These are phyloP conservation scores for Nitzschia sp. DNA, from an alignment of 108 stramenopile species.

Conservation along the genomic window DNA sequence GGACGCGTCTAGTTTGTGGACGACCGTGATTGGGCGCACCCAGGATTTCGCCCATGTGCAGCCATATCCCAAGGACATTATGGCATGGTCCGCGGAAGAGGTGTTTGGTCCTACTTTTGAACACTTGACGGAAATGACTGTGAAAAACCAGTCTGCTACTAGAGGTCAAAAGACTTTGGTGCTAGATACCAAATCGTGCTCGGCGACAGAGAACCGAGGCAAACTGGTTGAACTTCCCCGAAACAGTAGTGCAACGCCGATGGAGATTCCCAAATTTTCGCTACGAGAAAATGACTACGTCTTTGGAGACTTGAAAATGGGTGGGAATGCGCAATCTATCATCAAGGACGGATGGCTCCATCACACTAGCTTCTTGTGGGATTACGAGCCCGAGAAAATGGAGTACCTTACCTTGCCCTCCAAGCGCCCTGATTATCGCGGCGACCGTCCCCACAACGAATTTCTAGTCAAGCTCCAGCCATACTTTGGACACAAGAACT, in stretches of 20 bases:
- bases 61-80: conserved; percentile 84
- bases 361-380: conserved; percentile 95
- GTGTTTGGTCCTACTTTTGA: conserved; percentile 79
- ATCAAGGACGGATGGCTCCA: conserved; percentile 86
- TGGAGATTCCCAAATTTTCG: conserved; percentile 35
- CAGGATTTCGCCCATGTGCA: conserved; percentile 38
- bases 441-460: conserved; percentile 76
- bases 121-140: conserved; percentile 23
- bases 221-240: not conserved
- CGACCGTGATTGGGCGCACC: conserved; percentile 78
- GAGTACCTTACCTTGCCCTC: conserved; percentile 77
- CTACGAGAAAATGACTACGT: conserved; percentile 93
- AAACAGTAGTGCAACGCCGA: not conserved
- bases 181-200: conserved; percentile 58
- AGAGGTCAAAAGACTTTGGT: conserved; percentile 43
- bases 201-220: conserved; percentile 33
- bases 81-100: conserved; percentile 80
- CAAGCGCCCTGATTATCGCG: conserved; percentile 91
- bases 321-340: conserved; percentile 95
- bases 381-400: conserved; percentile 78
- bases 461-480: conserved; percentile 81
- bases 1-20: conserved; percentile 80
- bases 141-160: not conserved
- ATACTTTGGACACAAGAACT: conserved; percentile 43
- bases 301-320: conserved; percentile 85